Evolutionary conservation across 169 alveolate genomes (phyloP).

Genomic region (Cryptosporidium muris): DNA sequence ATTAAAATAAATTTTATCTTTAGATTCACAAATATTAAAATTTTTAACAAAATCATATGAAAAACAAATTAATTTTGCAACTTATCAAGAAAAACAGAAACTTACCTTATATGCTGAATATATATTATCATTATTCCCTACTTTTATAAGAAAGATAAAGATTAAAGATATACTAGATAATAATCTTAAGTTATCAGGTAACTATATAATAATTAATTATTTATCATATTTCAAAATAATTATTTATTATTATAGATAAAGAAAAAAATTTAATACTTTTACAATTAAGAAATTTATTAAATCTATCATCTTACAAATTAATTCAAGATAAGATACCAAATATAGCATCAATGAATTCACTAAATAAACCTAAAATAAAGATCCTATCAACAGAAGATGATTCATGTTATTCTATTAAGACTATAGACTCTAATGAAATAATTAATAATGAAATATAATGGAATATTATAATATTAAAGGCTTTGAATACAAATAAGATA

Average conservation of each 20-base stretch:
- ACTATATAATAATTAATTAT: background rate
- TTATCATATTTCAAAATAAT: background rate
- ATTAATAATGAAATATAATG: too few species aligned
- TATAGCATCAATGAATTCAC: too few species aligned
- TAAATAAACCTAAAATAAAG: conserved; percentile 1
- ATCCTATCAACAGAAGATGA: conserved; percentile 7
- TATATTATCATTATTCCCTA: conserved; percentile 32
- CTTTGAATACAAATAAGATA: too few species aligned
- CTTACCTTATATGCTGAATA: conserved; percentile 35
- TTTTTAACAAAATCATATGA: conserved; percentile 38
- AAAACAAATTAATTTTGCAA: conserved; percentile 42
- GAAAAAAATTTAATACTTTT: conserved; percentile 32
- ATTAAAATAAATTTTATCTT: background rate
- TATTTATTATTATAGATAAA: conserved; percentile 12
- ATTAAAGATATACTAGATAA: conserved; percentile 41
- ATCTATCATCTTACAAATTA: too few species aligned
- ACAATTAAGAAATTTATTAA: conserved; percentile 5
- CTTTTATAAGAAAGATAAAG: conserved; percentile 38
- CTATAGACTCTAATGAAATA: too few species aligned
- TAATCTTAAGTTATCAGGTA: conserved; percentile 49
- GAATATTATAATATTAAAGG: too few species aligned
- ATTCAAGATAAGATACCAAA: too few species aligned
- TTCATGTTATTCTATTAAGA: too few species aligned
- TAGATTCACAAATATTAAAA: conserved; percentile 18
- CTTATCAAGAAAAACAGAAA: conserved; percentile 57